Evolutionary conservation across 2,329 filamentous ascomycete species (phyloP).

Genomic region (Chalaropsis thielavioides): DNA sequence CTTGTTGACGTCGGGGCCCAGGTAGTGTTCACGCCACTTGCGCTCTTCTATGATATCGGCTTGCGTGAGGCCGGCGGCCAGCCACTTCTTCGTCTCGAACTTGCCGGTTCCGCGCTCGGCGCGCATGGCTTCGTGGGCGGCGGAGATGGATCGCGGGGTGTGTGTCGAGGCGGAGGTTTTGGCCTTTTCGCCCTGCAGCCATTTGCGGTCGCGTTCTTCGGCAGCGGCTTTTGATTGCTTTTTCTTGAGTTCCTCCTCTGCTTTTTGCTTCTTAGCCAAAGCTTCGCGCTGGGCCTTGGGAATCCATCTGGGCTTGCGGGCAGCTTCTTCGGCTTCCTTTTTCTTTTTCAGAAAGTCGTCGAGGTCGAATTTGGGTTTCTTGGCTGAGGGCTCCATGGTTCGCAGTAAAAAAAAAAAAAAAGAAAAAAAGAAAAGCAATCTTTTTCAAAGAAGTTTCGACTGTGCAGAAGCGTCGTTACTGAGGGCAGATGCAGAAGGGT

Average conservation of each 20-base stretch:
- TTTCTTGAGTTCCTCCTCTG: constrained; percentile 37
- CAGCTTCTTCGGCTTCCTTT: constrained; percentile 69
- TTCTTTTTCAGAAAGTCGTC: constrained; percentile 77
- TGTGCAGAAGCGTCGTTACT: neutral
- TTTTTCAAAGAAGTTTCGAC: neutral
- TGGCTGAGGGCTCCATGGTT: constrained; percentile 18
- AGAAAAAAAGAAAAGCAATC: neutral
- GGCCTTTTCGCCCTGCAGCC: constrained; percentile 14
- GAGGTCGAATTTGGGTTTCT: constrained; percentile 52
- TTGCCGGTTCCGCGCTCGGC: constrained; percentile 17
- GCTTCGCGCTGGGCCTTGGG: constrained; percentile 71
- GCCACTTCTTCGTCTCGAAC: constrained; percentile 16
- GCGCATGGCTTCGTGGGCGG: constrained; percentile 18
- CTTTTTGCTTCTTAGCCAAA: constrained; percentile 64
- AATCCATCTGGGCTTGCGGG: constrained; percentile 77
- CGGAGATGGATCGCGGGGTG: constrained; percentile 12
- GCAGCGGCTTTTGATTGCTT: constrained; percentile 13
- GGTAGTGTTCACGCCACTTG: constrained; percentile 67
- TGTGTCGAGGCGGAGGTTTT: neutral
- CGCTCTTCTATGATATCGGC: constrained; percentile 56
- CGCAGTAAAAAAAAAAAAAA: neutral
- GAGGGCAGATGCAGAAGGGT: neutral
- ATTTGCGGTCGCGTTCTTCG: constrained; percentile 16
- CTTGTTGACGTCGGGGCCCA: constrained; percentile 76
- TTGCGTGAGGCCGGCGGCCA: constrained; percentile 16